Evolutionary conservation across 1,284 basidiomycete species (phyloP).

Genomic region (Xerocomus minutiporus): DNA sequence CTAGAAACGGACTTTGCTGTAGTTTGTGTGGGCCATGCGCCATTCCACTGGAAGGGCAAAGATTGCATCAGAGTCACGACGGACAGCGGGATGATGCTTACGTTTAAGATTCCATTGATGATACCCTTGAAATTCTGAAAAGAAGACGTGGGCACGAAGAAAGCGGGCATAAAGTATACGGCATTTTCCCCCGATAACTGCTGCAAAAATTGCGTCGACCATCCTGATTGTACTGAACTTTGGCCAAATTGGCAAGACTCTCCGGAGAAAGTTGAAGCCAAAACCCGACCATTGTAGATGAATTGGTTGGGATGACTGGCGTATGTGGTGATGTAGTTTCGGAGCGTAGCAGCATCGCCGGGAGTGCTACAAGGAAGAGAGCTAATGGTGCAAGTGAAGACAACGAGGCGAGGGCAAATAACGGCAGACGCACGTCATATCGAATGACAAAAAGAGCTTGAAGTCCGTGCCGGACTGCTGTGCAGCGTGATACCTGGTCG

Average conservation of each 20-base stretch:
- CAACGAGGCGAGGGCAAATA: neutral
- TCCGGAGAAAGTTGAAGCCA: conserved; percentile 80
- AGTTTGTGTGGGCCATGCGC: conserved; percentile 58
- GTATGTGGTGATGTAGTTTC: conserved; percentile 55
- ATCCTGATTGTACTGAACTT: conserved; percentile 45
- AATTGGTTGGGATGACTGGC: conserved; percentile 63
- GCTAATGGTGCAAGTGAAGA: conserved; percentile 30
- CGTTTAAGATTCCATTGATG: conserved; percentile 61
- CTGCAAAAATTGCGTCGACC: conserved; percentile 53
- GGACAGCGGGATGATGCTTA: conserved; percentile 25
- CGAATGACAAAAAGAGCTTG: conserved; percentile 77
- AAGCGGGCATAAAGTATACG: conserved; percentile 62
- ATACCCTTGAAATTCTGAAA: conserved; percentile 47
- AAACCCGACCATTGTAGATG: conserved; percentile 50
- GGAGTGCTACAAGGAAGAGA: conserved; percentile 53
- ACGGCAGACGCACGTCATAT: conserved; percentile 58
- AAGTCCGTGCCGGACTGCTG: conserved; percentile 52
- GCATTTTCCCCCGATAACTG: conserved; percentile 44
- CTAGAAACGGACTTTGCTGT: conserved; percentile 41
- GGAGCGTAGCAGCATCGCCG: conserved; percentile 53
- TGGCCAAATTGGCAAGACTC: conserved; percentile 70
- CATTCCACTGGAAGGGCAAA: conserved; percentile 50
- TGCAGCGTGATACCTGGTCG: conserved; percentile 48
- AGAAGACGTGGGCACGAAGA: conserved; percentile 54
- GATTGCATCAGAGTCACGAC: conserved; percentile 1